Evolutionary conservation across 2,329 filamentous ascomycete genomes (phyloP), one percentile per base, ranked within the genome.

Genomic region (Pseudopyricularia javanii): DNA sequence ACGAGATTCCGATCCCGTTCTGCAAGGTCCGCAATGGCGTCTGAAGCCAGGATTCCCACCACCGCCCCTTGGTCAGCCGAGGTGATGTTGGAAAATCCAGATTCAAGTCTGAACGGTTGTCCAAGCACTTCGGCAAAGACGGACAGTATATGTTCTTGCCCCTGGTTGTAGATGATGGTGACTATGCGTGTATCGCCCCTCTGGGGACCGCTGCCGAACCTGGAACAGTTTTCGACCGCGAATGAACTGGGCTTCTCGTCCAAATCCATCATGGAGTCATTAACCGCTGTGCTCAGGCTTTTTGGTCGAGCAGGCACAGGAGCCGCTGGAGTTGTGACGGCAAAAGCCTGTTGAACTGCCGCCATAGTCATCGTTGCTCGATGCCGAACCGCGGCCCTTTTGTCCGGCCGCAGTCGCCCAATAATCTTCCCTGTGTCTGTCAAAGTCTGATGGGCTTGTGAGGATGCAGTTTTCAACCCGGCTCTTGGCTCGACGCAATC

Each of bases 91-190:
- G 73, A 69, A 65, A 86, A 74, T 53, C 75, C 70, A 32, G 71
- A 66, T 52, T 79, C 78, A 45, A 84, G 71, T 55, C 75, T 78
- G 68, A 79, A 84, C 20, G 83, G 78, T 64, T 90, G 88, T 14
- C 88, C 88, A 43, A 93, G 69, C 7, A 91, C 83, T 61, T 91
- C 86, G 26, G 88, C 87, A 59, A 91, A 86, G 33, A 87, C 71
- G 22, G 80, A 79, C 28, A 91, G 81, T 57, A 93, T 87, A 40
- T 78, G 76, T 55, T 91, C 84, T 64, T 91, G 86, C 17, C 80
- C 83, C 22, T 73, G 73, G 11, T 84, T 82, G 65, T 85, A 88
- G 17, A 91, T 68, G 55, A 93, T 80, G 33, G 82, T 76, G 28
- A 80, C 78, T 49, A 77, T 80, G 53, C 80, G 73, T 8, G 71